Evolutionary conservation across 2,329 filamentous ascomycete genomes (phyloP).

Genomic region (Fusarium clavum): DNA sequence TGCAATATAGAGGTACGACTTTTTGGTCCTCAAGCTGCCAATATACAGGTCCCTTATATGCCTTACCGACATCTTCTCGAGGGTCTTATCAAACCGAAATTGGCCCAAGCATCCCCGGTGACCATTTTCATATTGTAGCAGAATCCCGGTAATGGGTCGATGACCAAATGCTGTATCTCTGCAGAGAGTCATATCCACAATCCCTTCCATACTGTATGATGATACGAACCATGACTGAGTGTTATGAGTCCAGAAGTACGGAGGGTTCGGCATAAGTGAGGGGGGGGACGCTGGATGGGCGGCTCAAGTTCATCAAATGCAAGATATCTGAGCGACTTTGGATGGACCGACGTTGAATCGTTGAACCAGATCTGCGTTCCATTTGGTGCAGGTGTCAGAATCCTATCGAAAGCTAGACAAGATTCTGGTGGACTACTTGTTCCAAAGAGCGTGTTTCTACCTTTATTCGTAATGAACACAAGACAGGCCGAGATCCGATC

Average conservation of each 20-base stretch:
- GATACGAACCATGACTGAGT: conserved; percentile 20
- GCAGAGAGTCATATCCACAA: conserved; percentile 17
- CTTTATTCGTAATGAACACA: conserved; percentile 22
- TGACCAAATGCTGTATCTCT: conserved; percentile 11
- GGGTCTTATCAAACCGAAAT: conserved; percentile 17
- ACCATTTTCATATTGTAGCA: conserved; percentile 18
- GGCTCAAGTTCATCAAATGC: not conserved
- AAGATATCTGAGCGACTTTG: conserved; percentile 9
- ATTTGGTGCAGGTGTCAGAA: conserved; percentile 1
- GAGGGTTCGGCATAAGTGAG: conserved; percentile 13
- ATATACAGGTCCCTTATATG: not conserved
- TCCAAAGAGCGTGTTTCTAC: conserved; percentile 19
- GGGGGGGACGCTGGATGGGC: not conserved
- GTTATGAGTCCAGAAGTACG: conserved; percentile 13
- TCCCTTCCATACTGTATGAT: conserved; percentile 18
- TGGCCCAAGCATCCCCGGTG: conserved; percentile 23
- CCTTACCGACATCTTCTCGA: not conserved
- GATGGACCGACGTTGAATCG: not conserved
- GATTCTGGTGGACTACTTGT: conserved; percentile 21
- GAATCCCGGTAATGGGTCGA: conserved; percentile 5
- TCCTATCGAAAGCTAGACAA: conserved; percentile 8
- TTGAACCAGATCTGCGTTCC: conserved; percentile 20
- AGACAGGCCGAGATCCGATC: conserved; percentile 8
- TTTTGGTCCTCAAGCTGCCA: not conserved
- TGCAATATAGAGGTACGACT: not conserved